These are phyloP conservation scores for Suillus occidentalis DNA, from an alignment of 768 basidiomycete species.

Conservation along the genomic window DNA sequence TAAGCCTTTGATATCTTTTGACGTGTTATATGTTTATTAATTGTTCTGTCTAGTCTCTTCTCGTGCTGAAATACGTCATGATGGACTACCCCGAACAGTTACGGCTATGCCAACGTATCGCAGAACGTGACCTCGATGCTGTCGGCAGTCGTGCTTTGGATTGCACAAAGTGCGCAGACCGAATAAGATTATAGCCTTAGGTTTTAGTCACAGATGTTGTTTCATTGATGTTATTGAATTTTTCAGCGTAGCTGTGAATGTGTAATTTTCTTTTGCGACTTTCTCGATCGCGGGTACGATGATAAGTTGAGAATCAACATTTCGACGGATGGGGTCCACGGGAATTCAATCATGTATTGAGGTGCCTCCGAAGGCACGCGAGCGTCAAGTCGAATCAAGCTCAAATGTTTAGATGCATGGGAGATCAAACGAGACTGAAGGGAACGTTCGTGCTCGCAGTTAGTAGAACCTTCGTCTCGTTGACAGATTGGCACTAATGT, in stretches of 20 bases:
- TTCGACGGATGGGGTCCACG: no score
- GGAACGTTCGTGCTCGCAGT: background rate
- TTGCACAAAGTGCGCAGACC: constrained; percentile 78
- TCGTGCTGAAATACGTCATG: constrained; percentile 89
- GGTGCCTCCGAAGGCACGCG: background rate
- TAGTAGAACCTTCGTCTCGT: background rate
- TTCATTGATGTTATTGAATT: background rate
- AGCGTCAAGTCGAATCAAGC: background rate
- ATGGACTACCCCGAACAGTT: constrained; percentile 73
- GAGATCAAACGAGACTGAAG: background rate
- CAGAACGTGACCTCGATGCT: constrained; percentile 87
- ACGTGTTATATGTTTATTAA: no score
- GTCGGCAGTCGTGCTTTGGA: constrained; percentile 87
- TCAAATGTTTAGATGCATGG: background rate
- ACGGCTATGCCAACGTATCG: constrained; percentile 93
- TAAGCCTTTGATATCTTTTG: no score
- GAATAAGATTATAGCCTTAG: constrained; percentile 96
- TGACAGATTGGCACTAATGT: no score
- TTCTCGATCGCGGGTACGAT: background rate
- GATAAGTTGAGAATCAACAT: no score
- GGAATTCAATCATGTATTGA: no score
- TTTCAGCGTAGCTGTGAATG: background rate
- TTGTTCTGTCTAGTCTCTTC: constrained; percentile 57
- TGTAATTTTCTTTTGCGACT: background rate
- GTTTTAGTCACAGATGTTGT: constrained; percentile 37